Conservation (phyloP, 2,329 filamentous ascomycete genomes). For the Aspergillus pseudoglaucus region DNA sequence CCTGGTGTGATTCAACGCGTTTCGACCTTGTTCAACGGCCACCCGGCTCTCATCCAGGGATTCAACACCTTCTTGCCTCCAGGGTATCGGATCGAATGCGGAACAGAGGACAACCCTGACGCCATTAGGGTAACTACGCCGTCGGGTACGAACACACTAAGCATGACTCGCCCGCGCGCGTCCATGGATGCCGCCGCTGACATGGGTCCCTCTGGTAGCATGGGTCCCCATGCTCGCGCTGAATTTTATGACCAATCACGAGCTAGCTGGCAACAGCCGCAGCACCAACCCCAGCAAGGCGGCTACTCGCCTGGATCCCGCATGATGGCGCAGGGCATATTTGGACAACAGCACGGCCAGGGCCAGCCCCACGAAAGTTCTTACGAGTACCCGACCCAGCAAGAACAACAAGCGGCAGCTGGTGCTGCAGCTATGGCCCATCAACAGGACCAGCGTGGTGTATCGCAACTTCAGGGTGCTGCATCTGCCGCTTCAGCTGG, state of each 20-base stretch:
- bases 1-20: constrained; percentile 96
- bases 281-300: constrained; percentile 25
- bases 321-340: constrained; percentile 30
- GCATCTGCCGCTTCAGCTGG: constrained; percentile 53
- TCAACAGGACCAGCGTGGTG: constrained; percentile 59
- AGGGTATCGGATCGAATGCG: constrained; percentile 94
- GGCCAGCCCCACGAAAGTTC: constrained; percentile 37
- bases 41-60: constrained; percentile 90
- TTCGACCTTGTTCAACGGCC: constrained; percentile 89
- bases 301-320: constrained; percentile 37
- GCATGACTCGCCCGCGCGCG: constrained; percentile 51
- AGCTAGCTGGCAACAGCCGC: constrained; percentile 34
- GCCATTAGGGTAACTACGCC: constrained; percentile 95
- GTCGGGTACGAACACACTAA: constrained; percentile 92
- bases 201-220: constrained; percentile 23
- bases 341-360: constrained; percentile 29
- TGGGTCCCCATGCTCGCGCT: constrained; percentile 25
- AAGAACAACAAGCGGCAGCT: constrained; percentile 43
- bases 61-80: constrained; percentile 98
- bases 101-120: constrained; percentile 86
- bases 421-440: constrained; percentile 44
- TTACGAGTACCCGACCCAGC: constrained; percentile 37
- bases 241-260: constrained; percentile 38
- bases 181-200: constrained; percentile 30
- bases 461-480: constrained; percentile 60